phyloP scores from a whole-genome alignment of 176 grass and related monocot genomes.

The Cocos nucifera region DNA sequence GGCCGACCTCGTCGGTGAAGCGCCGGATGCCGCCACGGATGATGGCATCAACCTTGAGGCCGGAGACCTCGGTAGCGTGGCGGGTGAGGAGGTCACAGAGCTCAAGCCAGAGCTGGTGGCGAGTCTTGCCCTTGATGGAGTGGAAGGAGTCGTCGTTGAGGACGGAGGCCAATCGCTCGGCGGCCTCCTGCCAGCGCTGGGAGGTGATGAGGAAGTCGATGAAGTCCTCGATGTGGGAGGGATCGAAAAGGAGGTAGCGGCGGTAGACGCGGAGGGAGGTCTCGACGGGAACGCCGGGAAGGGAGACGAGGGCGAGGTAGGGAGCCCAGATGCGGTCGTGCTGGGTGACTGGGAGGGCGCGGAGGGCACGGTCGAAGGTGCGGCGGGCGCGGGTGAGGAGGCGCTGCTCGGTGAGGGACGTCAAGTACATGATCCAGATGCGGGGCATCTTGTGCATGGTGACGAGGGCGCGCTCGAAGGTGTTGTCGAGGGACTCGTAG shows the following conservation, averaged over 20 bases:
- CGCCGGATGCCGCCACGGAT: conserved; percentile 58
- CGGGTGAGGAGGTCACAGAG: conserved; percentile 69
- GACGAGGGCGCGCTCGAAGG: conserved; percentile 71
- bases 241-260: conserved; percentile 78
- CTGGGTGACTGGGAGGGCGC: conserved; percentile 68
- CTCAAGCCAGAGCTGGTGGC: conserved; percentile 81
- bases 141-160: conserved; percentile 66
- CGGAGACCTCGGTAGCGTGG: conserved; percentile 61
- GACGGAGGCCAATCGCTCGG: conserved; percentile 48
- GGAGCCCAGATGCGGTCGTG: conserved; percentile 79
- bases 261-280: conserved; percentile 70
- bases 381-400: conserved; percentile 47
- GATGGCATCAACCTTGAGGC: conserved; percentile 72
- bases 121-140: conserved; percentile 70
- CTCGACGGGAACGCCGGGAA: conserved; percentile 61
- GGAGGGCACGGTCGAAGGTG: conserved; percentile 60
- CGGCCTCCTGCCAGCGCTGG: conserved; percentile 63
- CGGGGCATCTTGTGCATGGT: conserved; percentile 95
- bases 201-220: conserved; percentile 55
- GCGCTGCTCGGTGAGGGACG: conserved; percentile 60
- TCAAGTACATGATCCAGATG: conserved; percentile 63
- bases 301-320: conserved; percentile 56
- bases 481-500: conserved; percentile 76
- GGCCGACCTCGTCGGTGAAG: conserved; percentile 71
- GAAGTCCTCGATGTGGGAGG: conserved; percentile 71